Percentiles rank a stretch among this genome's conserved stretches.
phyloP scores from a whole-genome alignment of 192 early-diverging fungal genomes.

The Pilobolus umbonatus region DNA sequence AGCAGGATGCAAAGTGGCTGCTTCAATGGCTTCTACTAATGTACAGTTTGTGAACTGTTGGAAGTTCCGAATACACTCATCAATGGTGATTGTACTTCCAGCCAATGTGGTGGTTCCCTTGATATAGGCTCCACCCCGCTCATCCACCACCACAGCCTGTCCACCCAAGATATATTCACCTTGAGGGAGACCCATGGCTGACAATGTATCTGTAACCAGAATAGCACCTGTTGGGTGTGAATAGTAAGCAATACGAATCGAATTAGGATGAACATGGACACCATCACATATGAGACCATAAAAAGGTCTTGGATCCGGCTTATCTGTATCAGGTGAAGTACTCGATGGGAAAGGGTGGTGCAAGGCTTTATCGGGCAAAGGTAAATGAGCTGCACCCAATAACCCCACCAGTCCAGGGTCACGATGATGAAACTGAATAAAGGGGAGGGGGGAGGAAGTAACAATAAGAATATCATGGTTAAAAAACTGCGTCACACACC shows the following conservation, averaged over 20 bases:
- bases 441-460: too few species aligned
- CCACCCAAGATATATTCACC: constrained; percentile 62
- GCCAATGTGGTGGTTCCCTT: constrained; percentile 73
- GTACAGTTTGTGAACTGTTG: constrained; percentile 70
- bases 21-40: constrained; percentile 73
- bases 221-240: constrained; percentile 73
- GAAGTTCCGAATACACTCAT: constrained; percentile 76
- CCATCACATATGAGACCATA: constrained; percentile 86
- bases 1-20: constrained; percentile 75
- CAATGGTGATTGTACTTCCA: constrained; percentile 62
- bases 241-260: constrained; percentile 75
- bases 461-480: too few species aligned
- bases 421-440: constrained; percentile 79
- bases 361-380: constrained; percentile 6
- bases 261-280: constrained; percentile 78
- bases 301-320: constrained; percentile 59
- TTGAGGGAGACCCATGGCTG: constrained; percentile 65
- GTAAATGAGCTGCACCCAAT: constrained; percentile 52
- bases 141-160: constrained; percentile 21
- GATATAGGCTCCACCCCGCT: constrained; percentile 59
- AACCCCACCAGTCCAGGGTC: constrained; percentile 80
- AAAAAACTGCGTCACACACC: not conserved
- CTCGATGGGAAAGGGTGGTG: constrained; percentile 24
- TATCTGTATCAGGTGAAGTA: constrained; percentile 25
- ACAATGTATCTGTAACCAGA: constrained; percentile 80